Evolutionary conservation across 2,329 filamentous ascomycete genomes (phyloP).

Genomic region (Chalaropsis thielavioides): DNA sequence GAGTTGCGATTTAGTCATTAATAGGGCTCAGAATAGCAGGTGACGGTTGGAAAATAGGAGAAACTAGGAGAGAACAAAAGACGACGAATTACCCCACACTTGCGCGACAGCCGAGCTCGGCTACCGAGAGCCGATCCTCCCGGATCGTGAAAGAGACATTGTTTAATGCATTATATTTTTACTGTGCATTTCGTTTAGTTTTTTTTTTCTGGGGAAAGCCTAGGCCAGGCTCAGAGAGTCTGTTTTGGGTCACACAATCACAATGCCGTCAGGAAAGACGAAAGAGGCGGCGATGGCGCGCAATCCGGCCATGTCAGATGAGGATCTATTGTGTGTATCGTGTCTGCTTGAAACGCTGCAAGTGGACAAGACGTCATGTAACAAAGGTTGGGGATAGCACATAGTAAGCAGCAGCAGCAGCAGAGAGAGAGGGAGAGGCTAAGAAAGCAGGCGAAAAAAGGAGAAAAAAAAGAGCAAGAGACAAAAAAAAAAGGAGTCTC

Average conservation of each 20-base stretch:
- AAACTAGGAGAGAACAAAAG: neutral
- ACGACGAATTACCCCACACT: neutral
- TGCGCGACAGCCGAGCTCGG: neutral
- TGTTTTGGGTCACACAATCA: neutral
- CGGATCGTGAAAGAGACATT: slow-evolving; percentile 6
- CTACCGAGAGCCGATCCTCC: slow-evolving; percentile 1
- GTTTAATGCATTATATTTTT: neutral
- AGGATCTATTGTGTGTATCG: neutral
- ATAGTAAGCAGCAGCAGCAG: neutral
- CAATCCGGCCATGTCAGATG: neutral
- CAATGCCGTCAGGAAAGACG: neutral
- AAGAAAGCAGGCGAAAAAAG: neutral
- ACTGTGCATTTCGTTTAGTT: neutral
- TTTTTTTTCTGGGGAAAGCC: neutral
- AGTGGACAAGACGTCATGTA: neutral
- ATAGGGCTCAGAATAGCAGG: neutral
- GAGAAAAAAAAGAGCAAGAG: neutral
- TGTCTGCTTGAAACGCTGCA: neutral
- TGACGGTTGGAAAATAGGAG: neutral
- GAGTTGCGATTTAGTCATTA: neutral
- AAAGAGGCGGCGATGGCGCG: neutral
- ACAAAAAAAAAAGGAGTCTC: neutral
- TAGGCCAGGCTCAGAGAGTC: neutral
- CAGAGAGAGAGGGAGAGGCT: neutral
- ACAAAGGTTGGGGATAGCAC: neutral